A percentile compares a stretch with the other conserved stretches of the same genome.
These are phyloP conservation scores for Strigomonas culicis DNA, from an alignment of 208 protist species.

Conservation along the genomic window DNA sequence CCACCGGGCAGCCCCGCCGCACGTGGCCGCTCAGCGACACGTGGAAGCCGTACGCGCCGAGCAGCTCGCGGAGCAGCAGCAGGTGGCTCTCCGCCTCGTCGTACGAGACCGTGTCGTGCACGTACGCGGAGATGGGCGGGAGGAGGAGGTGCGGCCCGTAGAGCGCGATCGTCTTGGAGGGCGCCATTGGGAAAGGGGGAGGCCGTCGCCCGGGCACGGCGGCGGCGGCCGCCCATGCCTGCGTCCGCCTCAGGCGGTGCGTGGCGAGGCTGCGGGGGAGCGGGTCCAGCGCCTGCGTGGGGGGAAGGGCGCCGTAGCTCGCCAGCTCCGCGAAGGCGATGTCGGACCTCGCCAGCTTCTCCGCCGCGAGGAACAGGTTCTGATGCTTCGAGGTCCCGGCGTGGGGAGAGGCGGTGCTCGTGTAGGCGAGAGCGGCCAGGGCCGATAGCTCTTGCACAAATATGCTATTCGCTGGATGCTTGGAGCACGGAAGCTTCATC, in stretches of 20 bases:
- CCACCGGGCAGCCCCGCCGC: conserved; percentile 49
- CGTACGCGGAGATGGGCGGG: conserved; percentile 5
- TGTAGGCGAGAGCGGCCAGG: conserved; percentile 25
- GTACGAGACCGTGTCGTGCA: conserved; percentile 44
- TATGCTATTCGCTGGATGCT: conserved; percentile 55
- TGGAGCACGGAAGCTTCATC: conserved; percentile 37
- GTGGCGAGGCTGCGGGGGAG: neutral
- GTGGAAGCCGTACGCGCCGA: conserved; percentile 39
- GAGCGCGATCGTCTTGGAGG: conserved; percentile 24
- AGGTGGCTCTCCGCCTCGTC: conserved; percentile 52
- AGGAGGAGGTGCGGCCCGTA: conserved; percentile 31
- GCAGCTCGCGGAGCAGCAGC: conserved; percentile 20
- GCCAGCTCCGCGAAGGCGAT: neutral
- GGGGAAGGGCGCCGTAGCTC: neutral
- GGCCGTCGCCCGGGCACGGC: neutral
- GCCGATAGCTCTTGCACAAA: conserved; percentile 65
- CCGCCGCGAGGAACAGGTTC: conserved; percentile 11
- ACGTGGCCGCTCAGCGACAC: conserved; percentile 36
- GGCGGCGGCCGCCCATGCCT: neutral
- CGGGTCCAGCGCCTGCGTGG: neutral
- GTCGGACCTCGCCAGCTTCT: neutral
- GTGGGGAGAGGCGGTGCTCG: conserved; percentile 15
- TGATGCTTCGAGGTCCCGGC: neutral
- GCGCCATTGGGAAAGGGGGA: neutral
- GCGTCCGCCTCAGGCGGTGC: neutral